A percentile compares a stretch with the other conserved stretches of the same genome.
Conservation (phyloP, 768 basidiomycete species). For the Pulveroboletus sp. region DNA sequence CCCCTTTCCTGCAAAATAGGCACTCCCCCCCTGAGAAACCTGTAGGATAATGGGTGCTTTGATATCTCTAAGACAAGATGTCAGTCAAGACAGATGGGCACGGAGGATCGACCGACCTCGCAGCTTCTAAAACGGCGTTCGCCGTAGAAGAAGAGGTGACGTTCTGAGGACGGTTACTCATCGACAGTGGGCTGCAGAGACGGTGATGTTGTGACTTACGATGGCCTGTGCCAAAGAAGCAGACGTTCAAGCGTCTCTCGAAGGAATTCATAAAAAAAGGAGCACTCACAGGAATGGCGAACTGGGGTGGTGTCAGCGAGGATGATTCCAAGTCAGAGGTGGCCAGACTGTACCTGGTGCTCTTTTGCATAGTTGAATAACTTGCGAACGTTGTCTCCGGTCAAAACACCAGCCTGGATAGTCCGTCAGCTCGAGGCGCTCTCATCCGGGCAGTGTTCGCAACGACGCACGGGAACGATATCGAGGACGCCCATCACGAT, state of each 20-base stretch:
- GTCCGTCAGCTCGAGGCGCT: slow-evolving; percentile 2
- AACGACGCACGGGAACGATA: slow-evolving; percentile 67
- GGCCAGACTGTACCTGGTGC: slow-evolving; percentile 56
- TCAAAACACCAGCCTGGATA: slow-evolving; percentile 83
- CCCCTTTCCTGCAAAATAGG: slow-evolving; percentile 96
- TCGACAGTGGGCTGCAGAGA: neutral
- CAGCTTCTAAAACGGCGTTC: slow-evolving; percentile 93
- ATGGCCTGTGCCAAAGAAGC: slow-evolving; percentile 50
- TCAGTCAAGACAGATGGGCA: slow-evolving; percentile 10
- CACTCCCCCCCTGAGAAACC: slow-evolving; percentile 93
- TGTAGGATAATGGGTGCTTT: slow-evolving; percentile 98
- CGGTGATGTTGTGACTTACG: slow-evolving; percentile 43
- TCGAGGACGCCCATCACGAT: slow-evolving; percentile 72
- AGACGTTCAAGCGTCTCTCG: neutral
- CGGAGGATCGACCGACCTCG: slow-evolving; percentile 49
- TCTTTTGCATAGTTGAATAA: slow-evolving; percentile 92
- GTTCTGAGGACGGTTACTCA: slow-evolving; percentile 50
- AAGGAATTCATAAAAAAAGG: neutral
- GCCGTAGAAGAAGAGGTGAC: slow-evolving; percentile 94
- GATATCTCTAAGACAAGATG: slow-evolving; percentile 58
- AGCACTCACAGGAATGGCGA: slow-evolving; percentile 75
- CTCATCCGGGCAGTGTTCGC: neutral
- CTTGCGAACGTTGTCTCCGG: slow-evolving; percentile 92
- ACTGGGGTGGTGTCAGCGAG: slow-evolving; percentile 39
- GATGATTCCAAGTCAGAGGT: neutral